Percentiles rank a stretch among this genome's conserved stretches.
These are phyloP conservation scores for Fusarium continuum DNA, from an alignment of 2,329 filamentous ascomycete species.

Conservation along the genomic window DNA sequence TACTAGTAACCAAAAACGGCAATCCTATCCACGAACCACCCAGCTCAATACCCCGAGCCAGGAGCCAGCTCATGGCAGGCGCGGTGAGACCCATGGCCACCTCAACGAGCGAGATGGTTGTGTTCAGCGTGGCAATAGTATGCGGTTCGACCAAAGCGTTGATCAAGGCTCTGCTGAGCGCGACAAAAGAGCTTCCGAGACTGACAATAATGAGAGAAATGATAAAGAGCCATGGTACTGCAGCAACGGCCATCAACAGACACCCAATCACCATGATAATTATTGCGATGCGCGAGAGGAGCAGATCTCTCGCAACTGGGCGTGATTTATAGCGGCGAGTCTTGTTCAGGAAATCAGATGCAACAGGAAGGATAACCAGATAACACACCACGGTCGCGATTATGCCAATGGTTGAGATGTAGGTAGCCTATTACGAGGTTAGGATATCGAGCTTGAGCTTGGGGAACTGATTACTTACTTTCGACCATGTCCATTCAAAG, in stretches of 20 bases:
- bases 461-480: conserved; percentile 38
- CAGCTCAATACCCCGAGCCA: conserved; percentile 56
- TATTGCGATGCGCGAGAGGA: conserved; percentile 50
- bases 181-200: conserved; percentile 55
- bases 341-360: conserved; percentile 47
- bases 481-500: conserved; percentile 59
- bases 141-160: conserved; percentile 63
- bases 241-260: conserved; percentile 51
- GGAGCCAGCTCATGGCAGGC: conserved; percentile 57
- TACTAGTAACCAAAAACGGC: conserved; percentile 55
- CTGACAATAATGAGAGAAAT: conserved; percentile 56
- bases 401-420: conserved; percentile 52
- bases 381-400: conserved; percentile 51
- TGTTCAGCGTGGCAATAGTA: conserved; percentile 64
- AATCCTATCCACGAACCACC: conserved; percentile 61
- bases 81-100: conserved; percentile 57
- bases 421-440: conserved; percentile 48
- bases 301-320: conserved; percentile 52
- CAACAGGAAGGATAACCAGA: conserved; percentile 50
- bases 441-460: rapidly evolving
- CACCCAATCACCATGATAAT: conserved; percentile 47
- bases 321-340: conserved; percentile 40
- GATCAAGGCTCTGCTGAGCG: conserved; percentile 59
- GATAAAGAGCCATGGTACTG: conserved; percentile 48
- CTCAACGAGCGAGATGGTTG: conserved; percentile 60